These are phyloP conservation scores for Magnusiomyces fungicola DNA, from an alignment of 1,139 yeast species.

Conservation along the genomic window DNA sequence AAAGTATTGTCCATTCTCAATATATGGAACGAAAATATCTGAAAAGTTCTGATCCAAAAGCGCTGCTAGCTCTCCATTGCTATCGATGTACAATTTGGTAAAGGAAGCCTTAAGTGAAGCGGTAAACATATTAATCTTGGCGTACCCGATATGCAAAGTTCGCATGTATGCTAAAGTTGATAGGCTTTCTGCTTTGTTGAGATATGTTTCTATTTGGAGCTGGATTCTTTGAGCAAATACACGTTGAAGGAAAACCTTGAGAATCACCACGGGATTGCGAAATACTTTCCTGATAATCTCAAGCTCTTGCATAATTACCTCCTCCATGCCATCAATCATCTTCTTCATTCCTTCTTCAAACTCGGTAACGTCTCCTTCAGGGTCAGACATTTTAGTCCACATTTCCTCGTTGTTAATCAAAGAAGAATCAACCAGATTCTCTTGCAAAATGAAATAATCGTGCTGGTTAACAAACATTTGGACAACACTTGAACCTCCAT, in stretches of 20 bases:
- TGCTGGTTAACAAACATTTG: conserved; percentile 79
- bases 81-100: conserved; percentile 31
- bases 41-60: conserved; percentile 66
- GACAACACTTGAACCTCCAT: conserved; percentile 78
- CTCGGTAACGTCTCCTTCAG: conserved; percentile 35
- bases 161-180: conserved; percentile 74
- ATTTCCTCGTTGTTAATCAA: conserved; percentile 33
- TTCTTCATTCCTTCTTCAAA: conserved; percentile 37
- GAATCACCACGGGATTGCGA: conserved; percentile 56
- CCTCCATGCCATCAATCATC: conserved; percentile 37
- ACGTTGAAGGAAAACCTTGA: conserved; percentile 65
- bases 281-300: conserved; percentile 69
- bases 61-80: conserved; percentile 42
- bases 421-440: conserved; percentile 35
- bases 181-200: conserved; percentile 57
- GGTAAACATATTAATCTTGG: conserved; percentile 54
- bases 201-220: conserved; percentile 53
- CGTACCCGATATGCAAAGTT: conserved; percentile 59
- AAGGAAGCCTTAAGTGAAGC: conserved; percentile 58
- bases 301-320: conserved; percentile 59
- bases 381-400: conserved; percentile 45
- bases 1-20: conserved; percentile 64
- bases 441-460: conserved; percentile 55
- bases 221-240: conserved; percentile 70
- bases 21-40: conserved; percentile 66